Evolutionary conservation across 2,329 filamentous ascomycete species (phyloP), one percentile per base, ranked within the genome.

Genomic region (Endocalyx cinctus): DNA sequence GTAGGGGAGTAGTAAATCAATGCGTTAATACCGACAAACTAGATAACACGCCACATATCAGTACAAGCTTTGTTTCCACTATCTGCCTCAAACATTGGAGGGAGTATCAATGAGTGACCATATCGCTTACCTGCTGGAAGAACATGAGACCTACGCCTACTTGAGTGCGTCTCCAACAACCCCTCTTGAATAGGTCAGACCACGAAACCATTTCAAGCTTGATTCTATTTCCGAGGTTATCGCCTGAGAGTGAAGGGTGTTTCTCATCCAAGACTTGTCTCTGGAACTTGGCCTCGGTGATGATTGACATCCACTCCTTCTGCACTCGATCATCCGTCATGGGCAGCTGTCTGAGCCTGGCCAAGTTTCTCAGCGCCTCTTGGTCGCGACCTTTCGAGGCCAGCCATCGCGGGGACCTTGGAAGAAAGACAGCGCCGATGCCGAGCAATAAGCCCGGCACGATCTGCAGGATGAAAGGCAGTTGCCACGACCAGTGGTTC

Each of bases 321-420:
- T 66, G 60, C 4, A 81, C 62, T 4, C 72, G 60, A 6, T 58
- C 46, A 39, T 80, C 73, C 1, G 58, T 62, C 0, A 52, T 40
- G 0, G 72, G 67, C 3, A 77, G 54, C 19, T 63, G 60, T 10
- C 74, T 67, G 6, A 79, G 75, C 76, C 38, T 68, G 5, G 57
- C 55, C 1, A 78, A 55, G n/a, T 59, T 64, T 7, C 58, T 37
- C 5, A 76, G 54, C 1, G 67, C 65, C 35, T 76, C 72, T 5
- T 69, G 56, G 19, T 73, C 57, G 3, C 67, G 62, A 8, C 60
- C 63, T 31, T 66, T 62, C 5, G 60, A 63, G 6, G 62, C 63
- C 0, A 77, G 62, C 50, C 72, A 77, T 18, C 74, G 62, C 1
- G 74, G 74, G 0, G 72, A 76, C 45, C 69, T 76, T 0, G 74